Evolutionary conservation across 2,329 filamentous ascomycete genomes (phyloP), one percentile per base, ranked within the genome.

Genomic region (Penicillium griseofulvum): DNA sequence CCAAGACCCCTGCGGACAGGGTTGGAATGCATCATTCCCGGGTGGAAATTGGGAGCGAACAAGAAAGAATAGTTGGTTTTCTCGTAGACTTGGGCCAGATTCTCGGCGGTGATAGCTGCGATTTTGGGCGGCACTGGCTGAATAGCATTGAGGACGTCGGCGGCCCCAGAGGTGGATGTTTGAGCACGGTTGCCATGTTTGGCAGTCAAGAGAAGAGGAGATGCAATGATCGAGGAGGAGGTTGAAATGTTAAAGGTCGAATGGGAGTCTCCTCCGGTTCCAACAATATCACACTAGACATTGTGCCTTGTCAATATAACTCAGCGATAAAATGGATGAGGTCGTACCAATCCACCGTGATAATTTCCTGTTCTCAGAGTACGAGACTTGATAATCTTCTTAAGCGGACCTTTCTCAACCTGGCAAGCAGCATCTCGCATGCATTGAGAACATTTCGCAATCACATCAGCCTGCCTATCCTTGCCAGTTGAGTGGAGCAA

Each of bases 241-340:
- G 94, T 99, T 65, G 89, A 94, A 71, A 99, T 93, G 74, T 99
- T 99, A 85, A 96, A 99, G 33, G 94, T 99, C 74, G 96, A 91
- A 81, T 97, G 92, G 19, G 89, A 88, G 78, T 99, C 94, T 69
- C 94, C 94, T 63, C 94, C 94, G 8, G 94, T 99, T 64, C 94
- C 94, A 55, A 99, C 94, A 71, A 99, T 97, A 74, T 99, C 94
- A 72, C 92, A 87, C 83, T 86, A n/a, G 19, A 47, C 12, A 42
- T n/a, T 8, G 24, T 6, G 11, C 39, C 17, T 4, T 7, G 34
- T 55, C 38, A 52, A 42, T 33, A 51, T 43, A 9, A 9, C 37
- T 31, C 9, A n/a, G 10, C 19, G 16, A 10, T 9, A 44, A 12
- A 34, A 50, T 26, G 22, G 10, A 31, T 22, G 17, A 24, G 46